Evolutionary conservation across 371 early-diverging fungal genomes (phyloP).

Genomic region (Mucor ambiguus): DNA sequence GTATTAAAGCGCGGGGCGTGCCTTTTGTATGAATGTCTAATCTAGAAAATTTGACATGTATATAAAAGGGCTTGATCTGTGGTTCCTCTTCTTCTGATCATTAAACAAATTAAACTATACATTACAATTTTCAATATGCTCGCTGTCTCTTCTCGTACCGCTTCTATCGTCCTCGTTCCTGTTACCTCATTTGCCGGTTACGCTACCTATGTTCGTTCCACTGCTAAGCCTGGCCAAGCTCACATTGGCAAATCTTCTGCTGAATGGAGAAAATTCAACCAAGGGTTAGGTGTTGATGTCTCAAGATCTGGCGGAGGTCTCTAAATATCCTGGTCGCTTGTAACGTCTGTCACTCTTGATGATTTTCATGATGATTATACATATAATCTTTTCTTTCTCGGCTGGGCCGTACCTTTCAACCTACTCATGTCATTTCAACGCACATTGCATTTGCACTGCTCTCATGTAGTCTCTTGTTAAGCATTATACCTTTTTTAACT

Average conservation of each 20-base stretch:
- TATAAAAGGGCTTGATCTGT: conserved; percentile 7
- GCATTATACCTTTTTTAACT: background rate
- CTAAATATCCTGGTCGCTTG: conserved; percentile 20
- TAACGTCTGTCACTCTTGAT: background rate
- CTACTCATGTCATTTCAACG: background rate
- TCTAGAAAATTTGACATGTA: conserved; percentile 1
- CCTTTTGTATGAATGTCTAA: background rate
- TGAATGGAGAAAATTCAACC: conserved; percentile 46
- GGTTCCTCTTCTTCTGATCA: background rate
- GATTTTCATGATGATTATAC: background rate
- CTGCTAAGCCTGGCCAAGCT: conserved; percentile 40
- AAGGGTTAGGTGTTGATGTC: conserved; percentile 51
- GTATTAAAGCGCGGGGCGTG: background rate
- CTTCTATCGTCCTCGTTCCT: conserved; percentile 40
- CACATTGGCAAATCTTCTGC: conserved; percentile 15
- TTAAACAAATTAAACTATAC: background rate
- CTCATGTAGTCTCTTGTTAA: background rate
- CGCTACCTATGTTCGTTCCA: conserved; percentile 47
- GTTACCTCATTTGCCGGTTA: conserved; percentile 46
- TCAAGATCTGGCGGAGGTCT: conserved; percentile 52
- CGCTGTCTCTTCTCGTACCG: conserved; percentile 38
- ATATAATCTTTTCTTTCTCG: background rate
- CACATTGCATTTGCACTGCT: background rate
- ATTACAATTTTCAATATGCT: conserved; percentile 15
- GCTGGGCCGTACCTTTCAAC: background rate